A percentile compares a stretch with the other conserved stretches of the same genome.
Conservation (phyloP, 2,329 filamentous ascomycete species). For the Clathrospora elynae region DNA sequence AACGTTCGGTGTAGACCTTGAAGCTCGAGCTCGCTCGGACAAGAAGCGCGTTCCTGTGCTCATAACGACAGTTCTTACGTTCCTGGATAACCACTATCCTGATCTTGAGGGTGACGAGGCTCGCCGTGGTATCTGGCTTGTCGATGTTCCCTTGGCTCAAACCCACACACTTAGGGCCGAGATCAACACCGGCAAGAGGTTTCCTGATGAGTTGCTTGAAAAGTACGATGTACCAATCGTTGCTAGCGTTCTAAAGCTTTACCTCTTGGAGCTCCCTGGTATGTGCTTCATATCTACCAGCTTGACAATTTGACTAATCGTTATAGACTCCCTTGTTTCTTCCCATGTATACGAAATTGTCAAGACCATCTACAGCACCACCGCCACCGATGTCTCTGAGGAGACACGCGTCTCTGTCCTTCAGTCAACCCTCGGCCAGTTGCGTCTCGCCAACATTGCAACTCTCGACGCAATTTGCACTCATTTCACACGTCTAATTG, state of each 20-base stretch:
- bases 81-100: slow-evolving; percentile 94
- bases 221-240: slow-evolving; percentile 94
- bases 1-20: slow-evolving; percentile 97
- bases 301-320: slow-evolving; percentile 24
- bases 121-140: slow-evolving; percentile 88
- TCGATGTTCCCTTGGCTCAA: slow-evolving; percentile 83
- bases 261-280: slow-evolving; percentile 93
- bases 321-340: slow-evolving; percentile 89
- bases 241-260: slow-evolving; percentile 89
- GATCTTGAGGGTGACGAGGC: slow-evolving; percentile 97
- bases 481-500: slow-evolving; percentile 94
- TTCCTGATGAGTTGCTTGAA: slow-evolving; percentile 75
- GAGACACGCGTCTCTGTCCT: slow-evolving; percentile 84
- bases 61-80: slow-evolving; percentile 90
- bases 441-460: slow-evolving; percentile 95
- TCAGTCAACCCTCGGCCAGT: slow-evolving; percentile 92
- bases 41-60: slow-evolving; percentile 93
- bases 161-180: slow-evolving; percentile 82
- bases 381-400: slow-evolving; percentile 70
- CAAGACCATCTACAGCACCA: slow-evolving; percentile 91
- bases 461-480: slow-evolving; percentile 98
- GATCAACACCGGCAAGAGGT: slow-evolving; percentile 84
- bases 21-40: slow-evolving; percentile 88
- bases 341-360: slow-evolving; percentile 99
- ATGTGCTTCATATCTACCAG: slow-evolving; percentile 44